These are phyloP conservation scores for Blastobotrys aristatus DNA, from an alignment of 1,139 yeast species.

Conservation along the genomic window DNA sequence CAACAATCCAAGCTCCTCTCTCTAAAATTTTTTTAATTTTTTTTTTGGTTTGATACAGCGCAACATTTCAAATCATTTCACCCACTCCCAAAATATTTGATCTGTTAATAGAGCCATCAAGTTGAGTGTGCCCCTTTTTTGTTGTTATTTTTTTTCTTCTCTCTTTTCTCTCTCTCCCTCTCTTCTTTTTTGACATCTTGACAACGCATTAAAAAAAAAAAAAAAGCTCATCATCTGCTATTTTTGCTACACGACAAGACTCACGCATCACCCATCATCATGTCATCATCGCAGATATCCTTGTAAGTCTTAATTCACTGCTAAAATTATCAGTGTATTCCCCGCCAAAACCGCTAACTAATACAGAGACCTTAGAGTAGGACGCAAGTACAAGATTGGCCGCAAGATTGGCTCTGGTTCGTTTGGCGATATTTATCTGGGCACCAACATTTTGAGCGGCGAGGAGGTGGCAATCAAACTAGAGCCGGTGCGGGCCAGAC, in stretches of 20 bases:
- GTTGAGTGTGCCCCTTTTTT: too few species aligned
- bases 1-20: not conserved
- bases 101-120: too few species aligned
- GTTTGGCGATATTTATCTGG: slow-evolving; percentile 90
- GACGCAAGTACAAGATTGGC: slow-evolving; percentile 91
- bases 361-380: slow-evolving; percentile 37
- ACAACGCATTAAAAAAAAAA: not conserved
- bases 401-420: slow-evolving; percentile 97
- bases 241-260: not conserved
- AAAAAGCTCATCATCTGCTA: too few species aligned
- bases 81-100: too few species aligned
- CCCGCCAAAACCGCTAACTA: not conserved
- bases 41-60: too few species aligned
- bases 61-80: too few species aligned
- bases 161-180: too few species aligned
- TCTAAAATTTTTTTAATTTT: too few species aligned
- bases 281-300: not conserved
- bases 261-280: too few species aligned
- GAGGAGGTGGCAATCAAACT: slow-evolving; percentile 97
- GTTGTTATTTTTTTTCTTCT: too few species aligned
- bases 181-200: not conserved
- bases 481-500: slow-evolving; percentile 85
- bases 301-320: not conserved
- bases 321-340: too few species aligned
- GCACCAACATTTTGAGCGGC: slow-evolving; percentile 87